These are phyloP conservation scores for Paramecium tetraurelia DNA, from an alignment of 73 alveolate species.

Conservation along the genomic window DNA sequence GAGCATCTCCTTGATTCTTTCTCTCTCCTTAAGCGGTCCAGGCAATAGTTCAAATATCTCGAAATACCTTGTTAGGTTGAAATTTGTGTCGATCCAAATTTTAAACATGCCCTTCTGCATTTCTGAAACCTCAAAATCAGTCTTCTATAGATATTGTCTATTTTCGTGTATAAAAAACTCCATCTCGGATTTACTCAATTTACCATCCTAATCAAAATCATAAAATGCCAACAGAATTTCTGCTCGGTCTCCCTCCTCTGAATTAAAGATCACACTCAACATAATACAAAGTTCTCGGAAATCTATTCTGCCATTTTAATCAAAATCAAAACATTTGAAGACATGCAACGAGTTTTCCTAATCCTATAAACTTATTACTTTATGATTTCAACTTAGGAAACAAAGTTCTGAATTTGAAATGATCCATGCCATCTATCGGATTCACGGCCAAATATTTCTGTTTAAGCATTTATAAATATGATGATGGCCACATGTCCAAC, in stretches of 20 bases:
- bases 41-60: conserved; percentile 74
- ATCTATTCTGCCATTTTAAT: conserved; percentile 23
- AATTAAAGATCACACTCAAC: conserved; percentile 18
- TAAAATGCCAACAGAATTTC: background rate
- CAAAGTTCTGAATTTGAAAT: background rate
- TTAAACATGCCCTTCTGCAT: background rate
- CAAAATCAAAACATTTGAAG: conserved; percentile 37
- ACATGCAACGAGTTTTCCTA: conserved; percentile 13
- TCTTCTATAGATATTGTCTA: background rate
- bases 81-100: conserved; percentile 4
- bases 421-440: conserved; percentile 6
- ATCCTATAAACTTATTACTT: background rate
- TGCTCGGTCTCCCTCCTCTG: conserved; percentile 12
- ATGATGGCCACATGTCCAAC: conserved; percentile 35
- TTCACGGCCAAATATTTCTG: background rate
- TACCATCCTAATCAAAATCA: conserved; percentile 35
- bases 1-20: conserved; percentile 55
- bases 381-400: conserved; percentile 3
- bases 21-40: conserved; percentile 70
- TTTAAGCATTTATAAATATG: conserved; percentile 33
- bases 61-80: background rate
- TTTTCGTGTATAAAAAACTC: background rate
- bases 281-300: conserved; percentile 6
- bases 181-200: conserved; percentile 26
- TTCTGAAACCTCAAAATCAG: background rate